These are phyloP conservation scores for Boletus pseudo-olivaceus DNA, from an alignment of 768 basidiomycete genomes.

Conservation along the genomic window DNA sequence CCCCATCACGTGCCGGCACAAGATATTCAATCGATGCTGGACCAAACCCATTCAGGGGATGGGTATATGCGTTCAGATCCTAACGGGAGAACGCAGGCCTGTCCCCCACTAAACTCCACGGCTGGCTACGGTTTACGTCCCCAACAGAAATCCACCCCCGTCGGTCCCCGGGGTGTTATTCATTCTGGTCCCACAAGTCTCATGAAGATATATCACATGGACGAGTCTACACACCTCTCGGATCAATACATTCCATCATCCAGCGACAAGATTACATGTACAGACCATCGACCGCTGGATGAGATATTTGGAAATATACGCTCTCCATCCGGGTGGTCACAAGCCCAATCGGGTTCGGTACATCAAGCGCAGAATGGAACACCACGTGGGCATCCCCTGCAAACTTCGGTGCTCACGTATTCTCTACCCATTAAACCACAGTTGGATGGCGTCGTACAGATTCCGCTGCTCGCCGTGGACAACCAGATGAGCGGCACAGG, in stretches of 20 bases:
- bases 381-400: background rate
- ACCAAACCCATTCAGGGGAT: background rate
- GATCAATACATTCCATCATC: conserved; percentile 29
- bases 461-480: conserved; percentile 24
- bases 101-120: background rate
- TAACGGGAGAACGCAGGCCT: background rate
- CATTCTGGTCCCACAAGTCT: background rate
- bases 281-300: conserved; percentile 27
- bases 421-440: conserved; percentile 19
- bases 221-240: background rate
- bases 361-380: conserved; percentile 1
- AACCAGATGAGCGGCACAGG: conserved; percentile 18
- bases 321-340: background rate
- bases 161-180: background rate
- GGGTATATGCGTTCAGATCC: background rate
- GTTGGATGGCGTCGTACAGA: conserved; percentile 16
- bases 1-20: background rate
- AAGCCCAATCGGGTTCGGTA: background rate
- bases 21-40: background rate
- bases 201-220: background rate
- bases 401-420: conserved; percentile 12
- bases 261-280: conserved; percentile 26
- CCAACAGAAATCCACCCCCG: background rate
- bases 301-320: conserved; percentile 20
- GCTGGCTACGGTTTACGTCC: background rate